These are phyloP conservation scores for Fraxinus americana DNA, from an alignment of 257 asterid genomes.

Conservation along the genomic window DNA sequence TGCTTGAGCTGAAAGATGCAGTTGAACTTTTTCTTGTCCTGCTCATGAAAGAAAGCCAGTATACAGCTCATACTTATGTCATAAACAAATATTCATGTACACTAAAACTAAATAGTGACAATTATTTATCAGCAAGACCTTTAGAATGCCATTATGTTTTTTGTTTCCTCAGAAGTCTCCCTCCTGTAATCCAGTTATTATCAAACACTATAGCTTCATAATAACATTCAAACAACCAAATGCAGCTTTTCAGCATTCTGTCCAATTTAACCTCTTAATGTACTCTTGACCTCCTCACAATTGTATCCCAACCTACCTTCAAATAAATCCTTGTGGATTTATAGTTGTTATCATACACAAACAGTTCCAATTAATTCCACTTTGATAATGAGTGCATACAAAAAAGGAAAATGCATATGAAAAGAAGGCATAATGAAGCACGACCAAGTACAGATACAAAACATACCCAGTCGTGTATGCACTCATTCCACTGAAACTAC, in stretches of 20 bases:
- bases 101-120: background rate
- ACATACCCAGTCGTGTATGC: constrained; percentile 93
- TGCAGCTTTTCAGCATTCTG: background rate
- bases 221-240: background rate
- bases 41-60: constrained; percentile 32
- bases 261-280: background rate
- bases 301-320: background rate
- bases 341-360: background rate
- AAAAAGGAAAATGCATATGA: background rate
- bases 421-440: constrained; percentile 18
- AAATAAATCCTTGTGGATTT: background rate
- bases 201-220: background rate
- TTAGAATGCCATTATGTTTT: background rate
- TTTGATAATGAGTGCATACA: background rate
- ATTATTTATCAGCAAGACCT: background rate
- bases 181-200: background rate
- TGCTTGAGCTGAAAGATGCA: constrained; percentile 56
- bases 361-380: background rate
- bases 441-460: constrained; percentile 8
- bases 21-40: constrained; percentile 74
- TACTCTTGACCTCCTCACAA: background rate
- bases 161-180: background rate
- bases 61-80: constrained; percentile 11
- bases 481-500: constrained; percentile 97
- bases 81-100: constrained; percentile 3